Evolutionary conservation across 768 basidiomycete genomes (phyloP), one percentile per base, ranked within the genome.

Genomic region (Hericium rajendrae): DNA sequence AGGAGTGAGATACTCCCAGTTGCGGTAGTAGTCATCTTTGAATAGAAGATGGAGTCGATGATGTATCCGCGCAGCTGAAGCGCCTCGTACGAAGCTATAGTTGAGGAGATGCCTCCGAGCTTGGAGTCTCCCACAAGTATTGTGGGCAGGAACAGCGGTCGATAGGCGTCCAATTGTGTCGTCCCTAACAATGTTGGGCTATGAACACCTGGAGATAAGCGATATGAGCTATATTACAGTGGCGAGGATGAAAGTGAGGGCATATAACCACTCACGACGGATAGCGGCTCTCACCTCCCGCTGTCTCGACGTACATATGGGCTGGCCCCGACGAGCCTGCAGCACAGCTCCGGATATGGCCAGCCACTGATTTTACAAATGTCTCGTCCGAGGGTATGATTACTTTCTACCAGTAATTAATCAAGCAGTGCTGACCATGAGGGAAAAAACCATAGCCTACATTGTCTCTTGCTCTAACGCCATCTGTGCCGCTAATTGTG

Each of bases 91-190:
- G 95, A 82, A 1, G 94, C 84, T 58, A 98, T 86, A 0, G 95
- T 97, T 0, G 85, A 83, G 5, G 92, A 94, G 51, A 98, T 98
- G 1, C 95, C 95, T 22, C 95, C 95, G 4, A 99, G 85, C 49
- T 83, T 85, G 0, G 90, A 82, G 59, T 97, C 91, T 0, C 90
- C 94, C 39, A 98, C 74, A 5, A 99, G 80, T 58, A 98, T 72
- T 0, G 88, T 88, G 1, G 95, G 95, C 4, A 97, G 79, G 60
- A 88, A 88, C 18, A 98, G 78, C 0, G 92, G 85, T 6, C 95
- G 81, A 66, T 94, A 95, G 32, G 80, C 80, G 53, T 95, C 92
- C 18, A 84, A 77, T 68, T 99, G 95, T 6, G 89, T 84, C 11
- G 84, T 81, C 28, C 93, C 85, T 15, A 87, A 86, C 5, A 91